Evolutionary conservation across 169 alveolate species (phyloP).

Genomic region (Theileria luwenshuni): DNA sequence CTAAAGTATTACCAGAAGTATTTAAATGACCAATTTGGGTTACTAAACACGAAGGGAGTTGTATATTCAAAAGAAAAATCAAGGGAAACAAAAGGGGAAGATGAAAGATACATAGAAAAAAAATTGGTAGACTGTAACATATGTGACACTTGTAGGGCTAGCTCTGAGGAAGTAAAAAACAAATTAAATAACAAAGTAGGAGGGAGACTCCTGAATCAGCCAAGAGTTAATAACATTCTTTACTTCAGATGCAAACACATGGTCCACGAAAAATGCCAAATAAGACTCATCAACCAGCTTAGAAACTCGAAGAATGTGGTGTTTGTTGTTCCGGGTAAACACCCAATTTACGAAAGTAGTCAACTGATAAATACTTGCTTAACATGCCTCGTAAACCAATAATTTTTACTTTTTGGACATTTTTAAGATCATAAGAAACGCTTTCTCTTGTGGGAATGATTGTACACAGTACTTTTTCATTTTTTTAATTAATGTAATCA

Average conservation of each 20-base stretch:
- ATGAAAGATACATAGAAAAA: neutral
- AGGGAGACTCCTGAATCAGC: slow-evolving; percentile 4
- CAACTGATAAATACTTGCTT: no score
- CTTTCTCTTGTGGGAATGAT: no score
- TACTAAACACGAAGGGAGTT: neutral
- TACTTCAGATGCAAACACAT: slow-evolving; percentile 47
- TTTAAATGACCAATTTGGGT: neutral
- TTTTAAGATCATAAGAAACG: no score
- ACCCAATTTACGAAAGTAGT: no score
- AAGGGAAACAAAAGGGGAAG: neutral
- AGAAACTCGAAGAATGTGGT: neutral
- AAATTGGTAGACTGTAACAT: neutral
- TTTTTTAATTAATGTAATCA: no score
- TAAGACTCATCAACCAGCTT: slow-evolving; percentile 26
- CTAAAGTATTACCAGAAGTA: neutral
- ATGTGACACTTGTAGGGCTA: neutral
- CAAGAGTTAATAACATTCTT: neutral
- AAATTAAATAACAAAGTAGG: neutral
- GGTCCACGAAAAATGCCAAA: slow-evolving; percentile 42
- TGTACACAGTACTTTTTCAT: no score
- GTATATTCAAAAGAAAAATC: neutral
- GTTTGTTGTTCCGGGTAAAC: no score
- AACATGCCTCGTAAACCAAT: no score
- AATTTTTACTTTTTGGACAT: no score
- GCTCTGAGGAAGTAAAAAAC: neutral